These are phyloP conservation scores for Podaxis pistillaris DNA, from an alignment of 768 basidiomycete genomes.

Conservation along the genomic window DNA sequence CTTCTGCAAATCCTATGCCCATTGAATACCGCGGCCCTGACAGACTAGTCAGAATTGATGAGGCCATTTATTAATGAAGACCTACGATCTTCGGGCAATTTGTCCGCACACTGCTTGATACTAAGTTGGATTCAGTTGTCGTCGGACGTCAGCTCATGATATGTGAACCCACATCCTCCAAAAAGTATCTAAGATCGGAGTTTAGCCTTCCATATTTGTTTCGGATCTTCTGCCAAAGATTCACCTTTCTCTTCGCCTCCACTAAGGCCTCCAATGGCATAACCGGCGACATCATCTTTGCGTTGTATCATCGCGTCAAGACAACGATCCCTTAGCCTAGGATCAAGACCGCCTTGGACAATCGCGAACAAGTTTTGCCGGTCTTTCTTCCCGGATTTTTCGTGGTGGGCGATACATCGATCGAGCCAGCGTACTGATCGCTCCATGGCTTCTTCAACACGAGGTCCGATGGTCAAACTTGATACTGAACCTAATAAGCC, in stretches of 20 bases:
- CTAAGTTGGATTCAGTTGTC: conserved; percentile 32
- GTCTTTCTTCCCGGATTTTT: conserved; percentile 59
- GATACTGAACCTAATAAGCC: conserved; percentile 47
- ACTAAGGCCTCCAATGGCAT: conserved; percentile 87
- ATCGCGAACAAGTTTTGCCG: conserved; percentile 90
- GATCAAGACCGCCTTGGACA: conserved; percentile 84
- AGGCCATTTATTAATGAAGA: conserved; percentile 11
- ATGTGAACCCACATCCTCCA: conserved; percentile 68
- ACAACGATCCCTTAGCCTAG: conserved; percentile 68
- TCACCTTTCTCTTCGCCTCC: conserved; percentile 91
- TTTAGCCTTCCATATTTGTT: not conserved
- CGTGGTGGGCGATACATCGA: conserved; percentile 77
- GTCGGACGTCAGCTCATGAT: not conserved
- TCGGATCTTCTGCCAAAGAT: conserved; percentile 4
- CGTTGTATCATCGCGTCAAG: conserved; percentile 80
- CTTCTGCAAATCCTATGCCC: conserved; percentile 93
- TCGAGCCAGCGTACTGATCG: conserved; percentile 90
- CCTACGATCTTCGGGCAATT: conserved; percentile 76
- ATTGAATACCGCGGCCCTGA: conserved; percentile 87
- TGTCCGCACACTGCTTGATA: conserved; percentile 79
- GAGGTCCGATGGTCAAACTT: conserved; percentile 75
- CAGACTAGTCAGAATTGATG: conserved; percentile 15
- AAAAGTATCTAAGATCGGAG: conserved; percentile 58
- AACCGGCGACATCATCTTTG: conserved; percentile 77
- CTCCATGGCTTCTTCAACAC: conserved; percentile 87